Evolutionary conservation across 495 filamentous ascomycete genomes (phyloP).

Genomic region (Aspergillus coremiiformis): DNA sequence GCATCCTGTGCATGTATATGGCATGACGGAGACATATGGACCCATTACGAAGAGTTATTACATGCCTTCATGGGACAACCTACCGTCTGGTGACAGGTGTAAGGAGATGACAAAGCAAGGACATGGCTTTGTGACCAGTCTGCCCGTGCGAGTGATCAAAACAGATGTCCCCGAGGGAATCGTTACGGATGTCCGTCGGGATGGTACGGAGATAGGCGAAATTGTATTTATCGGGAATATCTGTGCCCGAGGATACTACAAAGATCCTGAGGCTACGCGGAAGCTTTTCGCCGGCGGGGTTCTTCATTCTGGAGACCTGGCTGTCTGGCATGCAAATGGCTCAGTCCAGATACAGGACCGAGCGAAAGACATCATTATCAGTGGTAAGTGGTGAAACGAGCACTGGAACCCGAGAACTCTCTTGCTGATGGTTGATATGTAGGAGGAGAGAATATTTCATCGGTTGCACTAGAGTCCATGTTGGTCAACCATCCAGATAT

Average conservation of each 20-base stretch:
- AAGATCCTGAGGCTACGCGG: conserved; percentile 76
- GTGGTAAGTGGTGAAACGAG: conserved; percentile 86
- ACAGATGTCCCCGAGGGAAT: conserved; percentile 58
- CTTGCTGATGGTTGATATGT: conserved; percentile 5
- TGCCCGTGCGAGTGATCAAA: conserved; percentile 78
- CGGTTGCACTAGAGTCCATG: conserved; percentile 85
- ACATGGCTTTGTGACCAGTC: conserved; percentile 83
- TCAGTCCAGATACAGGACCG: conserved; percentile 87
- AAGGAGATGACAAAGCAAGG: conserved; percentile 83
- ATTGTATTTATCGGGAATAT: conserved; percentile 89
- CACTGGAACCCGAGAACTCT: conserved; percentile 36
- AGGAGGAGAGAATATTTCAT: conserved; percentile 97
- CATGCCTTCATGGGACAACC: conserved; percentile 69
- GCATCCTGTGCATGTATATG: conserved; percentile 89
- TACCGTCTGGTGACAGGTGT: conserved; percentile 68
- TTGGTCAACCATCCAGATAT: conserved; percentile 84
- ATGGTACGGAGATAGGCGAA: conserved; percentile 90
- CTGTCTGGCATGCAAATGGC: conserved; percentile 86
- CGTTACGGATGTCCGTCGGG: conserved; percentile 65
- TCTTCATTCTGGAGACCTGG: conserved; percentile 82
- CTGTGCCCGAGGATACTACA: conserved; percentile 85
- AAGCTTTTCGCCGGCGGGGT: conserved; percentile 87
- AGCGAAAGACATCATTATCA: conserved; percentile 97
- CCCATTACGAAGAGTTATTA: conserved; percentile 92
- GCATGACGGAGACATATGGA: conserved; percentile 91